Conservation (phyloP, 352 stramenopile genomes). For the Globisporangium alternatum region DNA sequence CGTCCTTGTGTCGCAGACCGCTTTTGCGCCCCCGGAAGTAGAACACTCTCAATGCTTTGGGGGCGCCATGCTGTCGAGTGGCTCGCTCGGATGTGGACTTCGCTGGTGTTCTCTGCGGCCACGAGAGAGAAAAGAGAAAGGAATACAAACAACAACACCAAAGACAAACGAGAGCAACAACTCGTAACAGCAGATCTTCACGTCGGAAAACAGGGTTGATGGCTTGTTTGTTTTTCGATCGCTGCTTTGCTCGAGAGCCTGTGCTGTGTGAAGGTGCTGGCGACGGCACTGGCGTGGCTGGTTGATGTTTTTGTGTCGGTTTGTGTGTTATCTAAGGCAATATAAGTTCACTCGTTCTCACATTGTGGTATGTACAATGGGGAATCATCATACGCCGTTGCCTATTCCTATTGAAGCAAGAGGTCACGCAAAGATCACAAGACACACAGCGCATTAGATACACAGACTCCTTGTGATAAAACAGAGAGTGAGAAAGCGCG, state of each 20-base stretch:
- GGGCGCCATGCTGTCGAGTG: background rate
- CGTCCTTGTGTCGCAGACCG: too few relatives aligned
- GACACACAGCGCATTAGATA: background rate
- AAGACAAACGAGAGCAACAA: background rate
- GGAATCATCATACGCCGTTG: constrained; percentile 9
- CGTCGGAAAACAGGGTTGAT: constrained; percentile 3
- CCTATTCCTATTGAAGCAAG: constrained; percentile 5
- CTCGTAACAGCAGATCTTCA: constrained; percentile 6
- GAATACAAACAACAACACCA: background rate
- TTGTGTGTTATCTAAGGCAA: constrained; percentile 14
- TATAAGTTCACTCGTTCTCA: constrained; percentile 16
- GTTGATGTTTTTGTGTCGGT: background rate
- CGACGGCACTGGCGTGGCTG: background rate
- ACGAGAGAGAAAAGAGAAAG: background rate
- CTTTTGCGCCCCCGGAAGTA: background rate
- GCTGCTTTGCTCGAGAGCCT: background rate
- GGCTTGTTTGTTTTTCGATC: constrained; percentile 2
- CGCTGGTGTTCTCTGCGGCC: background rate
- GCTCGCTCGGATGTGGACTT: background rate
- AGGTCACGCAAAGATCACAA: background rate
- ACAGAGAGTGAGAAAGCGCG: background rate
- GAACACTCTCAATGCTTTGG: background rate
- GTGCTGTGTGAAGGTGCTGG: background rate
- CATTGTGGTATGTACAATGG: constrained; percentile 11
- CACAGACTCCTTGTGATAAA: background rate